Base-by-base conservation (phyloP, 129 eudicot genomes). In the Heracleum sosnowskyi region DNA sequence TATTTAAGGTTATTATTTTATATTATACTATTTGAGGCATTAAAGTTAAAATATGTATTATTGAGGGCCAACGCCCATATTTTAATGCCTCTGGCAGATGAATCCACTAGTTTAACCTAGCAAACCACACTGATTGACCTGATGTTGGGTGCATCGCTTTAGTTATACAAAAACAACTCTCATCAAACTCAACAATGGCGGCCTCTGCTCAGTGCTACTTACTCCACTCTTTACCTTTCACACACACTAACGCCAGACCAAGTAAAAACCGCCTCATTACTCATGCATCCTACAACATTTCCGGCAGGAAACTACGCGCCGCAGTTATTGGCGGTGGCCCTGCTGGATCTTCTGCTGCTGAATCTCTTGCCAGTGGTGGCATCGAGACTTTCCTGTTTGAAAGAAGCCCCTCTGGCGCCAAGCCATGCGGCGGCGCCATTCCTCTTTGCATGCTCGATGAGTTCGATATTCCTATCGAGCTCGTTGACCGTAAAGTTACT, bases 301-400 rank as follows among this genome's bases (percentile, higher is more conserved):
- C 78, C 45, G 71, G 82, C 80, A 46, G 82, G 73, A 84, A 85
- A 70, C 84, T 90, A 11, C 88, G 94, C 0, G 94, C 69, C 0
- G 94, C 94, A 15, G 94, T 90, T 24, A 80, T 90, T 0, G 94
- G 94, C 15, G 94, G 91, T 28, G 94, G 94, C 20, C 94, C 94
- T 0, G 94, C 91, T 0, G 94, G 94, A 0, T 82, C 91, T 36
- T 85, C 88, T 0, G 91, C 94, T 33, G 94, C 94, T 3, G 91
- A 89, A 16, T 83, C 89, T 24, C 84, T 89, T 7, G 89, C 94
- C 39, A 28, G 76, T 1, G 88, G 89, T 37, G 94, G 91, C 55
- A 63, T 89, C 37, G 94, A 89, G 80, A 89, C 94, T 0, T 89
- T 81, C 77, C 76, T 89, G 39, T 83, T 87, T 73, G 94, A 89